Evolutionary conservation across 169 alveolate genomes (phyloP).

Genomic region (Plasmodium relictum): DNA sequence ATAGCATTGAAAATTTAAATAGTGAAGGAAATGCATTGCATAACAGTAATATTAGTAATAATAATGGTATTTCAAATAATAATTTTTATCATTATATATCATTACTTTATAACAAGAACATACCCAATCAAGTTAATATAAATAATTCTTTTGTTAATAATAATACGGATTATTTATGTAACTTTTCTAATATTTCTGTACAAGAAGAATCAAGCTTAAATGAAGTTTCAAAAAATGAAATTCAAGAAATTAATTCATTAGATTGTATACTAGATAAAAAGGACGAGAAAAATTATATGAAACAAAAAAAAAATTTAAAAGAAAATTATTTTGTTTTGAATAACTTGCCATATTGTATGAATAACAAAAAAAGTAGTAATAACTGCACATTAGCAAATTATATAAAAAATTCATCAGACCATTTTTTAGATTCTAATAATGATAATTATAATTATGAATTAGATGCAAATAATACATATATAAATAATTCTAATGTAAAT

Average conservation of each 20-base stretch:
- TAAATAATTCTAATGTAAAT: conserved; percentile 3
- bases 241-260: not conserved
- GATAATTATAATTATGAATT: conserved; percentile 8
- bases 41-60: not conserved
- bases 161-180: not conserved
- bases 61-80: not conserved
- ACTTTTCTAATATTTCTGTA: not conserved
- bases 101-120: not conserved
- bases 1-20: not conserved
- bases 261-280: not conserved
- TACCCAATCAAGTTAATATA: not conserved
- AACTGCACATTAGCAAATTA: not conserved
- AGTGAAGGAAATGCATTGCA: not conserved
- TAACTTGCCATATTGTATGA: not conserved
- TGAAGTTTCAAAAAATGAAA: not conserved
- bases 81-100: not conserved
- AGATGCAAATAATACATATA: conserved; percentile 9
- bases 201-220: not conserved
- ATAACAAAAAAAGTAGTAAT: conserved; percentile 6
- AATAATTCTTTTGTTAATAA: not conserved
- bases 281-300: not conserved
- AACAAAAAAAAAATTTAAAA: not conserved
- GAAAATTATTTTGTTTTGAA: conserved; percentile 2
- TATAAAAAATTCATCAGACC: not conserved
- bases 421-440: not conserved